These are phyloP conservation scores for Peronosclerospora sorghi DNA, from an alignment of 352 stramenopile species.

Conservation along the genomic window DNA sequence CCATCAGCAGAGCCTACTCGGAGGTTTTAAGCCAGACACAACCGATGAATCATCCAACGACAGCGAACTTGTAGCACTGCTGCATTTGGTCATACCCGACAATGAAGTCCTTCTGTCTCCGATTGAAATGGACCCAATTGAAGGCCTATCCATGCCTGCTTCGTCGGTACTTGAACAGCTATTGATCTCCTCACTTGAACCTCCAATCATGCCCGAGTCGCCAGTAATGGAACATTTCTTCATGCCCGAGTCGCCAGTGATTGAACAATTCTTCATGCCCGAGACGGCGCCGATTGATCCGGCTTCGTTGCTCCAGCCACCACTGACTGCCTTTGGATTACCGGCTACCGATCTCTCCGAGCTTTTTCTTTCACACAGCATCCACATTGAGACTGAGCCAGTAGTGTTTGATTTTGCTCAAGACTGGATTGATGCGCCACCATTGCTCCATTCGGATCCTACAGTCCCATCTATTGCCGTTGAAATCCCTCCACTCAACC, in stretches of 20 bases:
- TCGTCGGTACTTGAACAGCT: background rate
- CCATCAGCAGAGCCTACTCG: slow-evolving; percentile 2
- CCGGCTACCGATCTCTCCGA: background rate
- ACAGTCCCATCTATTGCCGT: background rate
- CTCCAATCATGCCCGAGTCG: background rate
- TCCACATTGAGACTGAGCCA: background rate
- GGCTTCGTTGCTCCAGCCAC: background rate
- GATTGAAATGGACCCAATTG: background rate
- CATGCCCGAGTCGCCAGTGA: background rate
- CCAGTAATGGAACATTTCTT: background rate
- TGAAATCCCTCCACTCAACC: background rate
- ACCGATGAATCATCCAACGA: background rate
- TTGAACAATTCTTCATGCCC: background rate
- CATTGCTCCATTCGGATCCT: background rate
- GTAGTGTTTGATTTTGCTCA: background rate
- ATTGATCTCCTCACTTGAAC: background rate
- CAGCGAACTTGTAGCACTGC: slow-evolving; percentile 8
- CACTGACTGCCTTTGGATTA: background rate
- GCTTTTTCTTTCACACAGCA: slow-evolving; percentile 1
- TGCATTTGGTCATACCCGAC: slow-evolving; percentile 19
- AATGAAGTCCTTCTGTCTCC: background rate
- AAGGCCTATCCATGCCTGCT: background rate
- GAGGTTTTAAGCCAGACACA: background rate
- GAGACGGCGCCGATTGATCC: background rate
- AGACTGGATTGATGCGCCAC: slow-evolving; percentile 1